These are phyloP conservation scores for Fusarium virguliforme DNA, from an alignment of 2,329 filamentous ascomycete genomes.

Conservation along the genomic window DNA sequence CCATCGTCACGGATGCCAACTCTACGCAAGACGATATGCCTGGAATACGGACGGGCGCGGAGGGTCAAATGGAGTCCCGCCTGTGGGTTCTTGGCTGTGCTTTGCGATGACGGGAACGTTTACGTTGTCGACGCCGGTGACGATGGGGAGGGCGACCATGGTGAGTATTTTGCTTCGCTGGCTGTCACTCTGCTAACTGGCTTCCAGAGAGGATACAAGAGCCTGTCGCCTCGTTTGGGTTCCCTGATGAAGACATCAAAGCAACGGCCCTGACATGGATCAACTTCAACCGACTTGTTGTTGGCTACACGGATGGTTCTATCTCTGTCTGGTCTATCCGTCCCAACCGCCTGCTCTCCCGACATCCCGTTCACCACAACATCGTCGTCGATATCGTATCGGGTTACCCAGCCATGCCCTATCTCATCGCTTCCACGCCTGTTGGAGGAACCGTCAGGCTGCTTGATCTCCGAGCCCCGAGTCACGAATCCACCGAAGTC, in stretches of 20 bases:
- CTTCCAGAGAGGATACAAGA: constrained; percentile 62
- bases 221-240: constrained; percentile 62
- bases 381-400: constrained; percentile 70
- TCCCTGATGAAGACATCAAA: constrained; percentile 65
- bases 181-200: constrained; percentile 44
- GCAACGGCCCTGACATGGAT: constrained; percentile 71
- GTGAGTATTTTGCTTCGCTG: constrained; percentile 52
- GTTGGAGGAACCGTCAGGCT: constrained; percentile 69
- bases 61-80: constrained; percentile 71
- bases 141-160: constrained; percentile 56
- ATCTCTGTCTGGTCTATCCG: constrained; percentile 71
- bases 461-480: constrained; percentile 68
- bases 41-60: constrained; percentile 67
- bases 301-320: constrained; percentile 72
- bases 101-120: constrained; percentile 68
- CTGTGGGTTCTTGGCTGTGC: constrained; percentile 63
- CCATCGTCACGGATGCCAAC: constrained; percentile 57
- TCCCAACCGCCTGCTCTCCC: constrained; percentile 65
- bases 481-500: constrained; percentile 69
- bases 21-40: constrained; percentile 63
- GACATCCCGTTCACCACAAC: constrained; percentile 69
- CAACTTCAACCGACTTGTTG: constrained; percentile 68
- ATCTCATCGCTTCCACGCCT: constrained; percentile 69
- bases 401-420: constrained; percentile 71
- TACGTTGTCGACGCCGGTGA: constrained; percentile 63